Evolutionary conservation across 1,139 yeast species (phyloP), one percentile per base, ranked within the genome.

Genomic region (Suhomyces guaymorum): DNA sequence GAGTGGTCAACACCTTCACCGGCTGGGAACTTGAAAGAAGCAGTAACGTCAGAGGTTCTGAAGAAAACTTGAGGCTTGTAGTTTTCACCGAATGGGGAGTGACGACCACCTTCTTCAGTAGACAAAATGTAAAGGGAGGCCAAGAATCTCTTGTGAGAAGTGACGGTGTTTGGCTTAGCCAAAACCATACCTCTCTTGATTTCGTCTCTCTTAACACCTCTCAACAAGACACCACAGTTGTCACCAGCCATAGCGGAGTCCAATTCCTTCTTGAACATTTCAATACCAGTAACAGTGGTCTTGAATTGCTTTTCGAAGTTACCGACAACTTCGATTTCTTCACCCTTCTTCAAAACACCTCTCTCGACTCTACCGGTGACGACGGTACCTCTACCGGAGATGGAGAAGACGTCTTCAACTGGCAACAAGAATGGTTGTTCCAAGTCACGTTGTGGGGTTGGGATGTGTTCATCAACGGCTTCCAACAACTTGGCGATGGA

Each of bases 61-160:
- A 90, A 78, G 70, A 85, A 92, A 77, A 92, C 79, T 73, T 92
- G 98, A 47, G 99, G 98, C 75, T 95, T 87, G 81, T 89, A 92
- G 80, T 90, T 85, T 70, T 84, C 88, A 61, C 95, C 92, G 66
- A 92, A 94, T 48, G 96, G 94, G 48, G 96, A 85, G 75, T 88
- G 96, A 74, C 99, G 92, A 59, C 99, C 99, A 78, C 98, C 98
- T 75, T 92, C 99, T 64, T 92, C 98, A 69, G 88, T 84, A 60
- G 95, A 78, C 64, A 94, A 78, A 49, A 90, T 82, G 70, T 92
- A 92, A 61, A 92, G 71, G 35, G 98, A 90, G 45, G 96, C 94
- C 63, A 92, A 79, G 75, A 92, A 80, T 74, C 87, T 89, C 67
- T 84, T 82, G 81, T 90, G 96, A 43, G 98, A 86, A 68, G 87